Evolutionary conservation across 2,329 filamentous ascomycete genomes (phyloP).

Genomic region (Alternaria viburni): DNA sequence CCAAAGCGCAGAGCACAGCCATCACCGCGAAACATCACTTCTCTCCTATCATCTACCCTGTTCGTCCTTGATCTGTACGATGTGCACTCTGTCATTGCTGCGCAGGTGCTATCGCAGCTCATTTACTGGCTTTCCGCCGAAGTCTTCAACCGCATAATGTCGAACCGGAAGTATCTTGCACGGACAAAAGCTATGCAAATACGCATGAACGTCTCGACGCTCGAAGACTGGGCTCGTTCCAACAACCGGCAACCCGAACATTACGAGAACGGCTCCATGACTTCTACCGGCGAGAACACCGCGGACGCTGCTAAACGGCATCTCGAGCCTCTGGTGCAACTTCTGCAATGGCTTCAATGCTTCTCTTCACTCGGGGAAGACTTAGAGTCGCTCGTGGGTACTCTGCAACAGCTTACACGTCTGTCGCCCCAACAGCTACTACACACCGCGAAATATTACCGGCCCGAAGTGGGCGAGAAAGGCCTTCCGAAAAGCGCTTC

Average conservation of each 20-base stretch:
- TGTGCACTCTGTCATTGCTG: constrained; percentile 93
- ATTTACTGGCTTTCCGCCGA: constrained; percentile 97
- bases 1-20: constrained; percentile 91
- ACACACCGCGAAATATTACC: constrained; percentile 90
- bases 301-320: constrained; percentile 84
- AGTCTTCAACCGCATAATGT: constrained; percentile 98
- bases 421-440: constrained; percentile 88
- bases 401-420: constrained; percentile 84
- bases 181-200: constrained; percentile 99
- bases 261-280: constrained; percentile 90
- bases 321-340: constrained; percentile 86
- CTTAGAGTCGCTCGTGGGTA: constrained; percentile 84
- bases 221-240: constrained; percentile 93
- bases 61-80: constrained; percentile 99
- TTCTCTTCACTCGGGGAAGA: constrained; percentile 95
- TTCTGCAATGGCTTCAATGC: constrained; percentile 96
- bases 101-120: constrained; percentile 89
- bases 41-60: constrained; percentile 89
- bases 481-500: constrained; percentile 84
- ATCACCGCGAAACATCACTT: constrained; percentile 93
- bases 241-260: constrained; percentile 96
- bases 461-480: constrained; percentile 94
- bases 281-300: constrained; percentile 82
- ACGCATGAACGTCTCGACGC: constrained; percentile 93
- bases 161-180: constrained; percentile 90